These are phyloP conservation scores for Fomitopsis schrenkii DNA, from an alignment of 1,284 basidiomycete genomes.

Conservation along the genomic window DNA sequence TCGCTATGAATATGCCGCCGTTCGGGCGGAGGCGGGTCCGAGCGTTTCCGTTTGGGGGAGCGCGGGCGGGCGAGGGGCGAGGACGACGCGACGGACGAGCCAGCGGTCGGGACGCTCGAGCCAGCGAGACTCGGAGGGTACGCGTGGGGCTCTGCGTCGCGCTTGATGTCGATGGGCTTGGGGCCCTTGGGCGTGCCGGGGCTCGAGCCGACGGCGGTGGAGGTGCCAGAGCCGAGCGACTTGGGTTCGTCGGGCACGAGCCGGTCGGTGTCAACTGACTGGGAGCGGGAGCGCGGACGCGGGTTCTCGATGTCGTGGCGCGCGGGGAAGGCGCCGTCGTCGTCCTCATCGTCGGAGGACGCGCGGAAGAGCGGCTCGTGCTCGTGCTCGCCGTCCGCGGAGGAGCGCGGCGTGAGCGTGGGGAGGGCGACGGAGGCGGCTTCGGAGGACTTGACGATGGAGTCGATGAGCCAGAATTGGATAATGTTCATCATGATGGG, in stretches of 20 bases:
- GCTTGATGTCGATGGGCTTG: constrained; percentile 23
- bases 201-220: constrained; percentile 21
- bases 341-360: constrained; percentile 56
- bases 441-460: constrained; percentile 67
- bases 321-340: constrained; percentile 21
- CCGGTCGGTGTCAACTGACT: constrained; percentile 22
- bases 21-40: constrained; percentile 1
- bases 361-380: constrained; percentile 49
- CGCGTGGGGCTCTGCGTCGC: constrained; percentile 35
- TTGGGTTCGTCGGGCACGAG: constrained; percentile 28
- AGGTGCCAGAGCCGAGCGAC: constrained; percentile 24
- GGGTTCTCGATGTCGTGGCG: constrained; percentile 45
- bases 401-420: constrained; percentile 27
- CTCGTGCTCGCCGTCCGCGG: constrained; percentile 42
- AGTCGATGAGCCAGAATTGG: constrained; percentile 88
- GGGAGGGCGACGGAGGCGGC: constrained; percentile 34
- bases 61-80: neutral
- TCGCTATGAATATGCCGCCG: neutral
- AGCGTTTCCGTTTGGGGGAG: constrained; percentile 4
- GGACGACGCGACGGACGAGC: constrained; percentile 25
- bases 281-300: constrained; percentile 28
- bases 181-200: constrained; percentile 29
- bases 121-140: constrained; percentile 55
- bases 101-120: constrained; percentile 33
- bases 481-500: constrained; percentile 91